Base-by-base conservation (phyloP, 805 yeast genomes). In the Lipomyces sp. region DNA sequence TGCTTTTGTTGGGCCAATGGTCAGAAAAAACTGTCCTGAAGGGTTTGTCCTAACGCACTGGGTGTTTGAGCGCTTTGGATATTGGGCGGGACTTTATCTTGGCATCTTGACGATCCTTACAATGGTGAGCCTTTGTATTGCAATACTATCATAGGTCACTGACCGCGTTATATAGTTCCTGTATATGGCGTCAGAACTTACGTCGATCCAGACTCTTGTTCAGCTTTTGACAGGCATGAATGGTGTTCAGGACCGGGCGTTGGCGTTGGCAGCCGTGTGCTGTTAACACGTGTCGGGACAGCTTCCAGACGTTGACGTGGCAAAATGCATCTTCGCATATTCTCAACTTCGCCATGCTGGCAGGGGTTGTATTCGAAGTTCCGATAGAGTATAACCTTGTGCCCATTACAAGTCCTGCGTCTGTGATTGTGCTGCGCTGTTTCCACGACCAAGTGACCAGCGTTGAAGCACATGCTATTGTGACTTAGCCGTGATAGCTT, bases 1-100 rank as follows among this genome's bases (percentile, higher is more conserved):
- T 80, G 90, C 95, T 0, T 83, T 84, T 62, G 78, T 90, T 65
- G 97, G 97, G 0, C 97, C 98, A 0, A 75, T 86, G 8, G 87
- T 93, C 66, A 82, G 97, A 70, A 84, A 81, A 66, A 84, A 84
- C 71, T 90, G 96, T 72, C 98, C 98, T 0, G 86, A 90, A 7
- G 98, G 97, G 2, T 93, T 93, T 76, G 92, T 93, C 34, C 80
- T 93, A 72, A 92, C 97, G 3, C 97, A 93, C 76, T 93, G 98
- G 98, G 94, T 91, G n/a, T 85, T 90, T 74, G 85, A 85, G 57
- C 81, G 97, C 72, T 93, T 83, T 75, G 98, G 97, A 1, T 75
- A 82, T 4, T 78, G 88, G 15, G 82, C 96, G 2, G 89, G 91
- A 0, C 79, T 91, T 71, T 90, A 91, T 72, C 78, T 93, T 57